Base-by-base conservation (phyloP, 2,329 filamentous ascomycete species). In the Aspergillus alliaceus region DNA sequence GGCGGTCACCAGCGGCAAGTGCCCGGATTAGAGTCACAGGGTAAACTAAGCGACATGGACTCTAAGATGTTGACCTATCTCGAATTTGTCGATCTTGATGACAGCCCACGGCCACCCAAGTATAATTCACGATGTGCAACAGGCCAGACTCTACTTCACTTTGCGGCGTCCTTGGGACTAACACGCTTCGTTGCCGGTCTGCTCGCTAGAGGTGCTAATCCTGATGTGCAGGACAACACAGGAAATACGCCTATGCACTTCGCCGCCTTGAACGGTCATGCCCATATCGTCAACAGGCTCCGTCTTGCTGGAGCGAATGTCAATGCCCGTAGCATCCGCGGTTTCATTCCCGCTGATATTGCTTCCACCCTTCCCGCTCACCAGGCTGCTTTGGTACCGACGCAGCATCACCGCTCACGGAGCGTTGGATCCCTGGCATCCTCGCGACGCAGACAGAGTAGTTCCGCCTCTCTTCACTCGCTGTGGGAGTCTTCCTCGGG, bases 211-310 rank as follows among this genome's bases (percentile, higher is more conserved):
- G 90, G 90, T n/a, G 90, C 90, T 20, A 88, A 89, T 67, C 86
- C 88, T 1, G 87, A 93, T 66, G 79, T 86, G 35, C 84, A 86
- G 54, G 91, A 96, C 70, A 88, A 86, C 60, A 88, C 89, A 50
- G 91, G 91, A 22, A 93, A 91, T 73, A 91, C 90, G 4, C 86
- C 91, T 14, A 82, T 96, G 77, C 90, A 96, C 72, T 84, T 93
- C 69, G 91, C 91, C 20, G 87, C 89, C 25, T 83, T 96, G 68
- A 88, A 90, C 72, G 85, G 88, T 60, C 87, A 92, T 67, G 78
- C 85, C 11, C 87, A 91, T 69, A 91, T 95, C 63, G 87, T 93
- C 14, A 84, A 88, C 58, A 85, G 89, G 14, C 81, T 96, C 57
- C 86, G 93, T 63, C 80, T 89, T 24, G 84, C 85, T 39, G 89